Conservation (phyloP, 805 yeast species). For the Priceomyces fermenticarens region DNA sequence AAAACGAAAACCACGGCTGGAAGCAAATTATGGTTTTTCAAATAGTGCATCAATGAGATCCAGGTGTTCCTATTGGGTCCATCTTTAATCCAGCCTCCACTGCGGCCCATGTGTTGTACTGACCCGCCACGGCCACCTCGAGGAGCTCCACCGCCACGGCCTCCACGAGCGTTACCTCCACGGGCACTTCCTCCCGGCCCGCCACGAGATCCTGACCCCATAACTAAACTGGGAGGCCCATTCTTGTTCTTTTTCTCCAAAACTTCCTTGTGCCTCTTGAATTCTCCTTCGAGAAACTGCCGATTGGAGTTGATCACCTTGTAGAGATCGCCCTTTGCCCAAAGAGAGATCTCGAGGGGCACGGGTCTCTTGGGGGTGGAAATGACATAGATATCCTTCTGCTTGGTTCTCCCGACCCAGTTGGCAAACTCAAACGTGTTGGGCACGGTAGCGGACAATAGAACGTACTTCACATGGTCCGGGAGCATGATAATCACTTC, state of each 20-base stretch:
- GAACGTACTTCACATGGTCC: slow-evolving; percentile 87
- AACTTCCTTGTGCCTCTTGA: slow-evolving; percentile 54
- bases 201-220: slow-evolving; percentile 41
- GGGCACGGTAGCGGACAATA: slow-evolving; percentile 97
- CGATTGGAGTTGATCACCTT: slow-evolving; percentile 76
- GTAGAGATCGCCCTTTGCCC: slow-evolving; percentile 73
- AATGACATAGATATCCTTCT: slow-evolving; percentile 92
- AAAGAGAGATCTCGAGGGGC: slow-evolving; percentile 81
- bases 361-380: slow-evolving; percentile 97
- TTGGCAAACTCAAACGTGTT: slow-evolving; percentile 96
- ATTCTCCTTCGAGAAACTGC: slow-evolving; percentile 63
- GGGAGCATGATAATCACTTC: slow-evolving; percentile 98
- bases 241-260: slow-evolving; percentile 40
- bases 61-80: slow-evolving; percentile 81
- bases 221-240: slow-evolving; percentile 30
- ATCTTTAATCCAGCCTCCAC: slow-evolving; percentile 40
- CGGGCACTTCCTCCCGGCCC: slow-evolving; percentile 45
- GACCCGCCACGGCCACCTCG: neutral
- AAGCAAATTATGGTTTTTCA: slow-evolving; percentile 65
- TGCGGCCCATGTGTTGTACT: slow-evolving; percentile 7
- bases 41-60: slow-evolving; percentile 65
- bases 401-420: slow-evolving; percentile 98
- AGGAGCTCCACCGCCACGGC: slow-evolving; percentile 23
- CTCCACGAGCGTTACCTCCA: slow-evolving; percentile 34
- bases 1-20: slow-evolving; percentile 95